A percentile compares a stretch with the other conserved stretches of the same genome.
phyloP scores from a whole-genome alignment of 2,329 filamentous ascomycete genomes.

The Aspergillus ruber region DNA sequence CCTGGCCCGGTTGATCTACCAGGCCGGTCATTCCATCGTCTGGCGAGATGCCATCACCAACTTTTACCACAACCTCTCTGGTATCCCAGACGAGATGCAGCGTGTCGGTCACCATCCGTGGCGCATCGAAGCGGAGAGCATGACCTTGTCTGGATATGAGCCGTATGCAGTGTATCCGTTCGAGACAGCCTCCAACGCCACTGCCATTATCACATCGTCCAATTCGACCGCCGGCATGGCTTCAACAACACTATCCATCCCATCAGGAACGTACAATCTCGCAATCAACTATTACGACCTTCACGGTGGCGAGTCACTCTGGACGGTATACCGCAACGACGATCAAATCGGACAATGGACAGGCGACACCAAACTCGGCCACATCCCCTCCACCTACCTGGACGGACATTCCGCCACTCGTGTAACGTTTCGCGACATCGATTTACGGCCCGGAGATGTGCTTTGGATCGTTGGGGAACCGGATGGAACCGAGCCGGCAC shows the following conservation, averaged over 20 bases:
- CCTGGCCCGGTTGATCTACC: constrained; percentile 55
- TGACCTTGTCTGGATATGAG: constrained; percentile 56
- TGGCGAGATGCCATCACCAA: constrained; percentile 63
- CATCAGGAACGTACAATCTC: background rate
- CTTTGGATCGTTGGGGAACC: constrained; percentile 53
- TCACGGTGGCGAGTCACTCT: constrained; percentile 52
- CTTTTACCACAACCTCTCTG: constrained; percentile 58
- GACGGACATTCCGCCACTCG: constrained; percentile 61
- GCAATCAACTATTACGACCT: constrained; percentile 60
- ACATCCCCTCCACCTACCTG: constrained; percentile 52
- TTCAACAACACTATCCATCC: constrained; percentile 21
- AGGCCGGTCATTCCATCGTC: constrained; percentile 63
- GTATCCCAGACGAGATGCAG: constrained; percentile 51
- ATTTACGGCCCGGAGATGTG: constrained; percentile 46
- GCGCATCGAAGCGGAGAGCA: constrained; percentile 63
- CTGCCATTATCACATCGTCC: constrained; percentile 50
- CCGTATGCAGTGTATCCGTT: constrained; percentile 50
- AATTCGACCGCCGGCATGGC: constrained; percentile 50
- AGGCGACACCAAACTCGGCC: constrained; percentile 55
- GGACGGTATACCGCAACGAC: constrained; percentile 50
- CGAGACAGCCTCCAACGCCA: constrained; percentile 53
- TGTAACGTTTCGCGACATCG: constrained; percentile 51
- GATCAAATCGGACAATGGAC: constrained; percentile 51
- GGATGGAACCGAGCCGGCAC: constrained; percentile 57
- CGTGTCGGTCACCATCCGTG: constrained; percentile 58